Conservation (phyloP, 805 yeast genomes). For the Wickerhamomyces sydowiorum region DNA sequence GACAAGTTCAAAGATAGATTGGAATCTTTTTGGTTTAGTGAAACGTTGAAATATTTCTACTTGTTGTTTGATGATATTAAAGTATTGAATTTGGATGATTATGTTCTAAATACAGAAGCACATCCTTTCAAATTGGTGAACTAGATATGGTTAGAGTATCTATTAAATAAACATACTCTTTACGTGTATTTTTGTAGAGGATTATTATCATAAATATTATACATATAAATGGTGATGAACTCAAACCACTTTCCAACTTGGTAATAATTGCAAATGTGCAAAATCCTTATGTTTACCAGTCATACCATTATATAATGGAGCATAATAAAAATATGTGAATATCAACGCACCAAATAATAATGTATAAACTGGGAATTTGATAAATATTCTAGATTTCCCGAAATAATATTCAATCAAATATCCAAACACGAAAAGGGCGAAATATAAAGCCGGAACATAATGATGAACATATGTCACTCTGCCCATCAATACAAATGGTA, state of each 20-base stretch:
- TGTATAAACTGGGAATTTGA: conserved; percentile 32
- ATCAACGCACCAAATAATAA: conserved; percentile 44
- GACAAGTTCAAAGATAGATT: conserved; percentile 27
- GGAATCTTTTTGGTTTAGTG: conserved; percentile 53
- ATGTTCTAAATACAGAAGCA: conserved; percentile 56
- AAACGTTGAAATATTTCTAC: conserved; percentile 52
- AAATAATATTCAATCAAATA: conserved; percentile 23
- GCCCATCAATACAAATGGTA: conserved; percentile 90
- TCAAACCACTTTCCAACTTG: conserved; percentile 42
- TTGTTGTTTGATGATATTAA: conserved; percentile 40
- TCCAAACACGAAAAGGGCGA: conserved; percentile 71
- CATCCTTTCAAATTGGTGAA: conserved; percentile 40
- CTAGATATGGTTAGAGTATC: background rate
- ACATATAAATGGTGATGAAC: background rate
- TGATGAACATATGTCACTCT: conserved; percentile 97
- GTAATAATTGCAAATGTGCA: conserved; percentile 46
- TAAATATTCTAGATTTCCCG: conserved; percentile 16
- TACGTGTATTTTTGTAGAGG: background rate
- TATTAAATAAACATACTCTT: background rate
- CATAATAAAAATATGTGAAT: conserved; percentile 52
- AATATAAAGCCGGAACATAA: conserved; percentile 90
- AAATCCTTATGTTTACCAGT: conserved; percentile 43
- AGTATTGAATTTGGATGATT: conserved; percentile 43
- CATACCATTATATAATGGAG: conserved; percentile 83
- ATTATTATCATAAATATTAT: background rate